These are phyloP conservation scores for Diaporthe velutina DNA, from an alignment of 2,329 filamentous ascomycete species.

Conservation along the genomic window DNA sequence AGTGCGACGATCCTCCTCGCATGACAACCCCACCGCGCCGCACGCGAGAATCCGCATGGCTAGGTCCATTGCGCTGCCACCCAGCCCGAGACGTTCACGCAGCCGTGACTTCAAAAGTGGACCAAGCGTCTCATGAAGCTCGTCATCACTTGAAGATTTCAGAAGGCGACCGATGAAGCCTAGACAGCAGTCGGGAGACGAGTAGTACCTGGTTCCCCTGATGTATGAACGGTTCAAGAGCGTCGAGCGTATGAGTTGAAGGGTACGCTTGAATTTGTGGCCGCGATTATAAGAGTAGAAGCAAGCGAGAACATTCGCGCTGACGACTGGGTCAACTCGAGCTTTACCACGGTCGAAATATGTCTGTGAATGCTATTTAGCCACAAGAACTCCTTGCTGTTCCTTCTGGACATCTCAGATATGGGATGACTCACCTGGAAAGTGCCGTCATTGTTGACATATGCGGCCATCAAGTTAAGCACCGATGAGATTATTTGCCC, in stretches of 20 bases:
- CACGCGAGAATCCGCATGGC: no score
- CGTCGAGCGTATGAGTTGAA: conserved; percentile 44
- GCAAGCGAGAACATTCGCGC: conserved; percentile 49
- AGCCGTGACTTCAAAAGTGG: no score
- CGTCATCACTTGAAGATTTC: no score
- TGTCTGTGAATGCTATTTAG: conserved; percentile 41
- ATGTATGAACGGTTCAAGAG: conserved; percentile 46
- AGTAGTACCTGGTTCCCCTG: conserved; percentile 49
- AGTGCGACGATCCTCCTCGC: conserved; percentile 31
- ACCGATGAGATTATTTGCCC: conserved; percentile 5
- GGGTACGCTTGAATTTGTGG: conserved; percentile 43
- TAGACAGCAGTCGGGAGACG: no score
- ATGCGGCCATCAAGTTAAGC: no score
- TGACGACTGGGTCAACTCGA: conserved; percentile 47
- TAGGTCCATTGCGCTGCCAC: no score
- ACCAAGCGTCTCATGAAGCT: no score
- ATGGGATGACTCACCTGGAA: not conserved
- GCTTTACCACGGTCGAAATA: conserved; percentile 48
- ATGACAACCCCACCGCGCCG: no score
- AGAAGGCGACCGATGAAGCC: no score
- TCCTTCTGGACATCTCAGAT: not conserved
- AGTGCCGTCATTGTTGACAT: no score
- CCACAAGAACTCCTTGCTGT: conserved; percentile 22
- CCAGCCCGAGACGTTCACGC: no score
- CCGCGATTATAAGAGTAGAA: conserved; percentile 49